phyloP scores from a whole-genome alignment of 1,139 yeast species.

The Lodderomyces orthopsilosis region DNA sequence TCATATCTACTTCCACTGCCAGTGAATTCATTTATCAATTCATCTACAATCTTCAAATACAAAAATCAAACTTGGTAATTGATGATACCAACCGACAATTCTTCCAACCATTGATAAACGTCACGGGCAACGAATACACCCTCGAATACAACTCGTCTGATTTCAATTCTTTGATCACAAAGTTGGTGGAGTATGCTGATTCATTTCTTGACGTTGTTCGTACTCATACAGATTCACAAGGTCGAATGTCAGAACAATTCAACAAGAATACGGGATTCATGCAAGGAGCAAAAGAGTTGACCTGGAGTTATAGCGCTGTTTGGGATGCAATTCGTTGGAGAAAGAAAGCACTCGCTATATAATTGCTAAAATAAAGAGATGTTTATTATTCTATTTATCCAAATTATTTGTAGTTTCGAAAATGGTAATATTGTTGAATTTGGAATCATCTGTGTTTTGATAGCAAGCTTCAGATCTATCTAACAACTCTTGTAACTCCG shows the following conservation, averaged over 20 bases:
- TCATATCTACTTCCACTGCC: slow-evolving; percentile 79
- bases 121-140: slow-evolving; percentile 7
- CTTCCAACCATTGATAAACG: slow-evolving; percentile 25
- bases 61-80: slow-evolving; percentile 17
- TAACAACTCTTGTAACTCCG: slow-evolving; percentile 52
- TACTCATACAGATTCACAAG: slow-evolving; percentile 69
- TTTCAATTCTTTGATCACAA: slow-evolving; percentile 42
- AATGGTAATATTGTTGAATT: slow-evolving; percentile 43
- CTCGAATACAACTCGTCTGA: slow-evolving; percentile 41
- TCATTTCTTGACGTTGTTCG: slow-evolving; percentile 71
- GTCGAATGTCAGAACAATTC: slow-evolving; percentile 86
- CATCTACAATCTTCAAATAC: slow-evolving; percentile 25
- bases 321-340: slow-evolving; percentile 74
- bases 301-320: slow-evolving; percentile 89
- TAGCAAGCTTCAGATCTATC: slow-evolving; percentile 55
- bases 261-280: slow-evolving; percentile 76
- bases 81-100: slow-evolving; percentile 28
- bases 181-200: slow-evolving; percentile 63
- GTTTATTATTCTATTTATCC: slow-evolving; percentile 20
- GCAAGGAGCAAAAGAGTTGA: slow-evolving; percentile 84
- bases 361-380: background rate
- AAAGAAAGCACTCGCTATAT: slow-evolving; percentile 13
- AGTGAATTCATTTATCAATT: slow-evolving; percentile 54
- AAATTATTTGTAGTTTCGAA: slow-evolving; percentile 51
- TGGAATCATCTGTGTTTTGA: slow-evolving; percentile 18